These are phyloP conservation scores for Penicillium brevicompactum DNA, from an alignment of 2,329 filamentous ascomycete species.

Conservation along the genomic window DNA sequence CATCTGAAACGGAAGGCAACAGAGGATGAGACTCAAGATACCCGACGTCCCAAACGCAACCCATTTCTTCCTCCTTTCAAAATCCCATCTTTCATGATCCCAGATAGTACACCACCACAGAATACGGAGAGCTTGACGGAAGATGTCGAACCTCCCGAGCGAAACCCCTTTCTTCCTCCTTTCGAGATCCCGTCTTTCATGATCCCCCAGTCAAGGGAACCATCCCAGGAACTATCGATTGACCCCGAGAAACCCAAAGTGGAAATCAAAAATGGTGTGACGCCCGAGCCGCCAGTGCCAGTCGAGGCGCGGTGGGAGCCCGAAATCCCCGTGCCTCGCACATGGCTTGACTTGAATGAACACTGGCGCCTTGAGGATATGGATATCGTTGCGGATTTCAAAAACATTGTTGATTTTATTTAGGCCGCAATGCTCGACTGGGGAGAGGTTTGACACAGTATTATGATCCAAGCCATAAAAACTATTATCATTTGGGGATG, in stretches of 20 bases:
- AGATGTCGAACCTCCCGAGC: background rate
- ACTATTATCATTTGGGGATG: background rate
- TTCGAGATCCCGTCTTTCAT: no score
- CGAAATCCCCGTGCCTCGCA: background rate
- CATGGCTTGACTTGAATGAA: background rate
- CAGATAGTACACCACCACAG: no score
- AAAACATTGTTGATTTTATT: constrained; percentile 41
- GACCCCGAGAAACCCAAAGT: background rate
- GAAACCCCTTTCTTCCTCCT: background rate
- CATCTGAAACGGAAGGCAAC: constrained; percentile 11
- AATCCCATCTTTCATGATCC: no score
- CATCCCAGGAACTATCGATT: background rate
- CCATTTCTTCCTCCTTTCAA: background rate
- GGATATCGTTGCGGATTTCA: constrained; percentile 43
- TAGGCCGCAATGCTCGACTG: background rate
- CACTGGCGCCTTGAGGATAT: constrained; percentile 43
- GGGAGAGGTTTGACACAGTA: background rate
- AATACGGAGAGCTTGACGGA: no score
- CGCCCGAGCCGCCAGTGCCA: no score
- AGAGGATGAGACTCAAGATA: background rate
- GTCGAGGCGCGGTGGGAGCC: background rate
- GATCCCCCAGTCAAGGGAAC: no score
- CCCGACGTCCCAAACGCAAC: background rate
- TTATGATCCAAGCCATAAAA: background rate
- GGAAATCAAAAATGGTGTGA: no score